phyloP scores from a whole-genome alignment of 352 stramenopile genomes.

The Poterioochromonas sp. region DNA sequence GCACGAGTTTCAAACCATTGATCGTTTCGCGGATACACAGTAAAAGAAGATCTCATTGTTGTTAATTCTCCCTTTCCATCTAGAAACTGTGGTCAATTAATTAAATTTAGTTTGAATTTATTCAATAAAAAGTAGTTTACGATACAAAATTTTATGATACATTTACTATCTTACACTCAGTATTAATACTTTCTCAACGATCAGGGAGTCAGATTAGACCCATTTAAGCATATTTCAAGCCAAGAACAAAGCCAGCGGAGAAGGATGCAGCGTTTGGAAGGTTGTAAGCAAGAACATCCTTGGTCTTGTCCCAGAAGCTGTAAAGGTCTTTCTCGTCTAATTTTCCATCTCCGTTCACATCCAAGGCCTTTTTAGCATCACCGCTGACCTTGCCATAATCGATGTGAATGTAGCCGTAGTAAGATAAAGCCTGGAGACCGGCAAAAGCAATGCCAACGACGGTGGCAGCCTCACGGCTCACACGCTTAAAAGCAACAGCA shows the following conservation, averaged over 20 bases:
- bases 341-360: constrained; percentile 44
- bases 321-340: constrained; percentile 43
- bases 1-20: too few species aligned
- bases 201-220: too few species aligned
- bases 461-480: constrained; percentile 44
- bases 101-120: too few species aligned
- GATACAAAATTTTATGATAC: too few species aligned
- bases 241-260: constrained; percentile 39
- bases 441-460: constrained; percentile 46
- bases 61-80: too few species aligned
- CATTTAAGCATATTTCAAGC: constrained; percentile 33
- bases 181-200: too few species aligned
- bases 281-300: constrained; percentile 36
- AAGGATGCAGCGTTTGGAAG: constrained; percentile 40
- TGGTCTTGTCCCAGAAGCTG: constrained; percentile 35
- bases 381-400: constrained; percentile 45
- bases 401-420: constrained; percentile 46
- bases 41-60: too few species aligned
- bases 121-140: too few species aligned
- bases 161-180: too few species aligned
- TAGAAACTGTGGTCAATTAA: too few species aligned
- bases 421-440: constrained; percentile 44
- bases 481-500: constrained; percentile 50
- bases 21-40: too few species aligned
- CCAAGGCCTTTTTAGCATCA: constrained; percentile 35